These are phyloP conservation scores for Niebla homalea DNA, from an alignment of 495 filamentous ascomycete species.

Conservation along the genomic window DNA sequence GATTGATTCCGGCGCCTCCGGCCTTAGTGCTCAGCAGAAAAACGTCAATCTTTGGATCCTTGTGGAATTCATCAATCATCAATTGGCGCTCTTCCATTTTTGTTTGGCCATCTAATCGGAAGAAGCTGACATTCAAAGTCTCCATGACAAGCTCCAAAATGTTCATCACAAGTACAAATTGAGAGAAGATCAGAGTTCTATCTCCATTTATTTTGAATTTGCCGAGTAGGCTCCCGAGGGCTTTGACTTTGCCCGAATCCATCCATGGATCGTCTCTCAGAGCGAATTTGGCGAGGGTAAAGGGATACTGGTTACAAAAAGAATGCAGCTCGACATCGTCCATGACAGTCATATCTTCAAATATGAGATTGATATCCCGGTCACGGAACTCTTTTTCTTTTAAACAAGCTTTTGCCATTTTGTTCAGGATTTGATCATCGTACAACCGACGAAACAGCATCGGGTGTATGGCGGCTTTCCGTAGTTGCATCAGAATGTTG, in stretches of 20 bases:
- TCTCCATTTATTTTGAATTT: constrained; percentile 72
- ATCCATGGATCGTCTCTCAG: constrained; percentile 73
- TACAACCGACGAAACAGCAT: constrained; percentile 74
- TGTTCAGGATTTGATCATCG: constrained; percentile 52
- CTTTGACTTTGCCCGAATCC: constrained; percentile 79
- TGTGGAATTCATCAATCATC: constrained; percentile 73
- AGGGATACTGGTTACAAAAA: constrained; percentile 58
- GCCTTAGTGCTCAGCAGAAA: constrained; percentile 90
- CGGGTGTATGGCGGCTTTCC: constrained; percentile 87
- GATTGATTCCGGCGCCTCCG: constrained; percentile 88
- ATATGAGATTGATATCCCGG: constrained; percentile 51
- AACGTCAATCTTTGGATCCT: constrained; percentile 63
- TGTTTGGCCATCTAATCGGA: constrained; percentile 75
- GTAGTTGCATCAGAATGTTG: constrained; percentile 81
- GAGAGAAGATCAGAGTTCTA: constrained; percentile 75
- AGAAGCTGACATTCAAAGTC: constrained; percentile 56
- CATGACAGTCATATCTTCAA: constrained; percentile 56
- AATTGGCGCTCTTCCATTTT: constrained; percentile 71
- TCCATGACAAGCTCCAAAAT: constrained; percentile 75
- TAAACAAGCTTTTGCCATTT: constrained; percentile 66
- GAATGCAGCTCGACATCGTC: constrained; percentile 74
- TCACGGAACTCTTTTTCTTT: constrained; percentile 46
- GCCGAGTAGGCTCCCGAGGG: constrained; percentile 57
- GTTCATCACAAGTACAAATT: constrained; percentile 84
- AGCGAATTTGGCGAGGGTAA: constrained; percentile 54